Evolutionary conservation across 371 early-diverging fungal species (phyloP).

Genomic region (Lichtheimia ramosa): DNA sequence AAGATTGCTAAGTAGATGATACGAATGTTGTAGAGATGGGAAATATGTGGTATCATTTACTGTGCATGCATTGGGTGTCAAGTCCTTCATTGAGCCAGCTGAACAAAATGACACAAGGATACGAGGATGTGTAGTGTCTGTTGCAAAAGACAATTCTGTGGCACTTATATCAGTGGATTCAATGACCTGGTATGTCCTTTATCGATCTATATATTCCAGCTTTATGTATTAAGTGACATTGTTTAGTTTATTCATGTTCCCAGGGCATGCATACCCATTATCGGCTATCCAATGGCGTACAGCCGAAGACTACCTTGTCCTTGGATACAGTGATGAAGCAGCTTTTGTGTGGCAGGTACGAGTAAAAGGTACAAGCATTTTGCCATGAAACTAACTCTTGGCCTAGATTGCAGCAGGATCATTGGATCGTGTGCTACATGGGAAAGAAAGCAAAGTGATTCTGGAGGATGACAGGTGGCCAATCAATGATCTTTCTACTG

Average conservation of each 20-base stretch:
- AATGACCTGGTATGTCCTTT: conserved; percentile 60
- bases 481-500: conserved; percentile 33
- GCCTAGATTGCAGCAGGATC: conserved; percentile 74
- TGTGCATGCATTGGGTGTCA: conserved; percentile 59
- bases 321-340: conserved; percentile 64
- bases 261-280: conserved; percentile 57
- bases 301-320: conserved; percentile 65
- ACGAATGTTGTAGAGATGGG: conserved; percentile 43
- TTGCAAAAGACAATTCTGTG: conserved; percentile 70
- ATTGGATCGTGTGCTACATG: conserved; percentile 67
- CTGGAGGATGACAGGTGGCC: conserved; percentile 62
- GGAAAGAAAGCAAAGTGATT: conserved; percentile 55
- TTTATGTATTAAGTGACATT: not conserved
- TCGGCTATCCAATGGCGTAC: conserved; percentile 69
- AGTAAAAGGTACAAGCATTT: not conserved
- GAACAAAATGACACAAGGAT: conserved; percentile 57
- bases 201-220: not conserved
- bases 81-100: conserved; percentile 64
- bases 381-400: too few species aligned
- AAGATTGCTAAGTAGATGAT: not conserved
- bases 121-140: conserved; percentile 63
- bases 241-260: conserved; percentile 61
- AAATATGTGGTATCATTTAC: conserved; percentile 68
- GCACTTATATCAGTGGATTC: conserved; percentile 76
- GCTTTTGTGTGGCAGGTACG: conserved; percentile 79